These are phyloP conservation scores for Erigeron canadensis DNA, from an alignment of 129 eudicot genomes.

Conservation along the genomic window DNA sequence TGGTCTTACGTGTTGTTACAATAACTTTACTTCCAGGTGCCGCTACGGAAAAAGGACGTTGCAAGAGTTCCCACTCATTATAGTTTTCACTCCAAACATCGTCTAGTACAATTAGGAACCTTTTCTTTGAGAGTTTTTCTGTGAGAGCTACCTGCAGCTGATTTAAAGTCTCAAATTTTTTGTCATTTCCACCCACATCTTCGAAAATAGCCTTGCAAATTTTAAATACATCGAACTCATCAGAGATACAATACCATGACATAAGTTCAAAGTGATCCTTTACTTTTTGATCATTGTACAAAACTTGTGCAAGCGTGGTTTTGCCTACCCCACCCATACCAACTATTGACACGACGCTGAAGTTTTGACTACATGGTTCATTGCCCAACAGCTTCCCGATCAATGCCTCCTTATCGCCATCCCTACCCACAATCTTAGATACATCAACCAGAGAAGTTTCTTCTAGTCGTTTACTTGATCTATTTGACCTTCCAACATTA, in stretches of 20 bases:
- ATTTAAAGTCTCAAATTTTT: background rate
- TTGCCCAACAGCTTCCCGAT: background rate
- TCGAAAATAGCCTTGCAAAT: background rate
- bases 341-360: background rate
- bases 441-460: background rate
- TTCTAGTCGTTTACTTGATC: background rate
- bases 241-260: conserved; percentile 1
- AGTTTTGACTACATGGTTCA: background rate
- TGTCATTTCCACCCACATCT: background rate
- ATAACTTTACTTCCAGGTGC: conserved; percentile 1
- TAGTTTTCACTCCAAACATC: background rate
- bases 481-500: background rate
- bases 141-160: background rate
- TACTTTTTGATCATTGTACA: background rate
- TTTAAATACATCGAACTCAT: background rate
- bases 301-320: background rate
- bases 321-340: conserved; percentile 4
- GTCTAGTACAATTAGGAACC: background rate
- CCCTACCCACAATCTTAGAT: background rate
- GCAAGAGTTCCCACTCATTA: background rate
- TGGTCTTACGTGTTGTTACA: background rate
- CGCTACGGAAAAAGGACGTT: background rate
- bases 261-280: conserved; percentile 2
- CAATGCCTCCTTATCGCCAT: background rate
- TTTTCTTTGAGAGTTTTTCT: background rate